Evolutionary conservation across 2,329 filamentous ascomycete species (phyloP).

Genomic region (Sclerotinia spermophila): DNA sequence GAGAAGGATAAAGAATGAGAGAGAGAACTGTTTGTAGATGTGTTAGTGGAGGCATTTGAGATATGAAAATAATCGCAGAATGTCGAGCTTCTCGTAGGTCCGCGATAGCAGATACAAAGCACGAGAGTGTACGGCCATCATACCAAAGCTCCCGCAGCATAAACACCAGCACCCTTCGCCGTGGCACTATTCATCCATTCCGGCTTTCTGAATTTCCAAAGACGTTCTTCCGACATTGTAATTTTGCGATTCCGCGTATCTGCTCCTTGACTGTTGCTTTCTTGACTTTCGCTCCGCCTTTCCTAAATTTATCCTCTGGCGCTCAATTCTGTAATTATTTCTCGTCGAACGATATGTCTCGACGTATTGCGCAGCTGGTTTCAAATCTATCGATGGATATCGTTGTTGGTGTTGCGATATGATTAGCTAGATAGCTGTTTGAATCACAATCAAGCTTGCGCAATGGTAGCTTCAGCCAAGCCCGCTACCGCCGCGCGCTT

Average conservation of each 20-base stretch:
- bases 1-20: constrained; percentile 66
- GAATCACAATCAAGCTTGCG: not conserved
- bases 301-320: not conserved
- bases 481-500: constrained; percentile 9
- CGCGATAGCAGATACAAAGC: not conserved
- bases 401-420: not conserved
- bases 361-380: not conserved
- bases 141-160: constrained; percentile 60
- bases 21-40: constrained; percentile 51
- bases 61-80: not conserved
- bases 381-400: not conserved
- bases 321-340: not conserved
- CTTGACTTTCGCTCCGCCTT: not conserved
- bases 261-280: not conserved
- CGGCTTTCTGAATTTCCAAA: constrained; percentile 64
- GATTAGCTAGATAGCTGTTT: not conserved
- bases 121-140: constrained; percentile 33
- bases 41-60: not conserved
- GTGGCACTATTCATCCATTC: constrained; percentile 64
- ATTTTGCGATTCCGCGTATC: not conserved
- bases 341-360: not conserved
- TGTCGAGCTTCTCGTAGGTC: not conserved
- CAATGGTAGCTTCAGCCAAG: constrained; percentile 10
- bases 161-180: constrained; percentile 62
- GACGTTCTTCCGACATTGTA: constrained; percentile 59